Conservation (phyloP, 768 basidiomycete species). For the Trametes sanguinea region DNA sequence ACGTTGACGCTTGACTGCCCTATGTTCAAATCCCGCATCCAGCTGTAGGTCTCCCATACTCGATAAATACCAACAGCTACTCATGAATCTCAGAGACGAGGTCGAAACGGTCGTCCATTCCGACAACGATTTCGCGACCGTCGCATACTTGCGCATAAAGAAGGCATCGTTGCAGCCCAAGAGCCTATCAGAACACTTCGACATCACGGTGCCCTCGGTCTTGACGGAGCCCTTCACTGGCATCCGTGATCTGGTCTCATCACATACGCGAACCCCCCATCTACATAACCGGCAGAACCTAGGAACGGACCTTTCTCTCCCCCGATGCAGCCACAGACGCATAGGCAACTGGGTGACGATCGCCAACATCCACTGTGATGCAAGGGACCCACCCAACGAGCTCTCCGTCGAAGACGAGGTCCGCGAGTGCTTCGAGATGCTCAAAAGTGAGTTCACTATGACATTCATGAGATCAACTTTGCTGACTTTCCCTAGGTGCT, state of each 20-base stretch:
- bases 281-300: background rate
- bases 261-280: background rate
- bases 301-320: background rate
- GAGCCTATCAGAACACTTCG: slow-evolving; percentile 9
- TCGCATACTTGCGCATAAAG: slow-evolving; percentile 87
- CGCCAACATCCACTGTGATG: slow-evolving; percentile 50
- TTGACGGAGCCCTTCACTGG: slow-evolving; percentile 47
- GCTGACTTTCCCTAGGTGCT: background rate
- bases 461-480: background rate
- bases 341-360: slow-evolving; percentile 71
- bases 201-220: slow-evolving; percentile 48
- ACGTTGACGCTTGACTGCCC: slow-evolving; percentile 89
- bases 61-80: background rate
- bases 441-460: slow-evolving; percentile 53
- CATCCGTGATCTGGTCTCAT: slow-evolving; percentile 15
- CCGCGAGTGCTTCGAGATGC: slow-evolving; percentile 57
- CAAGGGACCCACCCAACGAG: slow-evolving; percentile 17
- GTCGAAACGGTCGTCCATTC: slow-evolving; percentile 76
- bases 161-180: slow-evolving; percentile 66
- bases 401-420: slow-evolving; percentile 73
- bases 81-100: slow-evolving; percentile 44
- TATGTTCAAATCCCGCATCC: slow-evolving; percentile 77
- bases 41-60: slow-evolving; percentile 50
- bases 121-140: slow-evolving; percentile 82
- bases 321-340: slow-evolving; percentile 19